Base-by-base conservation (phyloP, 106 monocot genomes). In the Hemerocallis citrina region DNA sequence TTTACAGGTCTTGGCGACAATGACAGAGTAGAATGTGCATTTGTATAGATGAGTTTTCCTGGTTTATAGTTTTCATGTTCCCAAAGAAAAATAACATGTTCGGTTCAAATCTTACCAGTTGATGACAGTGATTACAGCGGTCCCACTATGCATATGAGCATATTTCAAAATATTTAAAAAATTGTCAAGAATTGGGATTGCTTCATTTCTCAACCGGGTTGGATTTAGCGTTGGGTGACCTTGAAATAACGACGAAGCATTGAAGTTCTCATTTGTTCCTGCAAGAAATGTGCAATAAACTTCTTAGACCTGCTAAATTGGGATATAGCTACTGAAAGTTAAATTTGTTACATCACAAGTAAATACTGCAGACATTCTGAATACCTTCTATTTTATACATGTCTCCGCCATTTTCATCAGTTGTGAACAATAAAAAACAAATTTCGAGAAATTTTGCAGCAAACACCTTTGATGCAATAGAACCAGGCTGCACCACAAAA, bases 401-500 rank as follows among this genome's bases (percentile, higher is more conserved):
- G 46, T 71, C 75, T 56, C 61, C 30, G 61, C 64, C 64, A 60
- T 63, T 47, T 8, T 19, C 65, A 66, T 85, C 85, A 63, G 84
- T 56, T 71, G 86, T 76, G 42, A 84, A 81, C 46, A 66, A 37
- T 15, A 86, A 54, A 64, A 82, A 55, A 71, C 78, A 90, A 30
- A 56, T 54, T 71, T 95, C 89, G 45, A 95, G 59, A 74, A 95
- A 95, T 66, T 95, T 95, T 23, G 86, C 38, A 62, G 86, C 83
- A 63, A 81, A 61, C 51, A 75, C 63, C 64, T 86, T 95, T 52
- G 61, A 55, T 52, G 65, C 68, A 49, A 77, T 47, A 71, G 86
- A 69, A 56, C 65, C 71, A 73, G 75, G 68, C 94, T 95, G 64
- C 57, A 71, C 34, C 1, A 57, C 19, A 52, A 20, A 55, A 6